Evolutionary conservation across 257 asterid genomes (phyloP).

Genomic region (Scutellaria galericulata): DNA sequence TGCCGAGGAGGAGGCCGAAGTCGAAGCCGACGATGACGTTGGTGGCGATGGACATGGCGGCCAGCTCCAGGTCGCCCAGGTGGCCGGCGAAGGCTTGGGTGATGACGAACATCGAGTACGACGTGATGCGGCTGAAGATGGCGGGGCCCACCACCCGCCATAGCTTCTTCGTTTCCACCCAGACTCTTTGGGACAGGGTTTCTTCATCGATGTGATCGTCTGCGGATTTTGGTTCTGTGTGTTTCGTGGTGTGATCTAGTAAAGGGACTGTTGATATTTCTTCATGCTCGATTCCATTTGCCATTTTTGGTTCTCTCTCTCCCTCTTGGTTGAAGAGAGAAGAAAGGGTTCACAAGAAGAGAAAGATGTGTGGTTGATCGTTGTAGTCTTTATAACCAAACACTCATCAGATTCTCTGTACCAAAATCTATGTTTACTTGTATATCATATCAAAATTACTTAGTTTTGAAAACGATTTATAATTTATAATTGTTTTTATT

Average conservation of each 20-base stretch:
- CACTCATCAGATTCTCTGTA: too few relatives aligned
- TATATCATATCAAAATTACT: too few relatives aligned
- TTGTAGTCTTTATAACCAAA: too few relatives aligned
- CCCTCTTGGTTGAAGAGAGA: neutral
- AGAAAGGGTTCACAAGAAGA: neutral
- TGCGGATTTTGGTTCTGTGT: neutral
- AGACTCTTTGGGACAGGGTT: constrained; percentile 37
- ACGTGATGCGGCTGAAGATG: constrained; percentile 67
- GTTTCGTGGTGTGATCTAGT: constrained; percentile 34
- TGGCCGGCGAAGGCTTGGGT: constrained; percentile 92
- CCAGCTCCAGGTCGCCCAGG: constrained; percentile 85
- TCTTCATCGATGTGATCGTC: constrained; percentile 26
- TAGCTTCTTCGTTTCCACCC: constrained; percentile 78
- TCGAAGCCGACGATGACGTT: constrained; percentile 76
- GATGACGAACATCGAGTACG: constrained; percentile 74
- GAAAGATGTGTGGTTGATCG: too few relatives aligned
- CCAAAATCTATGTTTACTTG: too few relatives aligned
- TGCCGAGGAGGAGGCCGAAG: constrained; percentile 82
- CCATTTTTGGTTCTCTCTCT: constrained; percentile 38
- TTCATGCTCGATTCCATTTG: constrained; percentile 26
- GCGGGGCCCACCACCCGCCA: constrained; percentile 90
- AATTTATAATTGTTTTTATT: too few relatives aligned
- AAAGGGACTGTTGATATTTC: constrained; percentile 48
- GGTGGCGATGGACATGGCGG: constrained; percentile 74
- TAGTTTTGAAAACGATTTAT: too few relatives aligned